Base-by-base conservation (phyloP, 1,284 basidiomycete species). In the Leccinum cinnamomeum region DNA sequence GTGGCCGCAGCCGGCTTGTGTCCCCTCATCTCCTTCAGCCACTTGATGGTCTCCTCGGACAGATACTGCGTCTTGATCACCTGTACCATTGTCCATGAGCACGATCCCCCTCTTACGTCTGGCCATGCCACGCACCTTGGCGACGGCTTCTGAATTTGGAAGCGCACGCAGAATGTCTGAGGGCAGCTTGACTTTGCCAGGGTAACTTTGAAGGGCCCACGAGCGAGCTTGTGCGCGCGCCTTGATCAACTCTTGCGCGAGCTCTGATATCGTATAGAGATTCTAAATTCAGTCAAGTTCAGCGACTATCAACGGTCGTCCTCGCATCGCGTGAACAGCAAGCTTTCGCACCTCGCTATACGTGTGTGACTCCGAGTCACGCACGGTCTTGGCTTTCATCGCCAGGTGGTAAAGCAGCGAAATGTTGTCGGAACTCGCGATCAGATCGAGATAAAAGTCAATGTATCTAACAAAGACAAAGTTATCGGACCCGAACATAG, bases 211-310 rank as follows among this genome's bases (percentile, higher is more conserved):
- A 7, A 98, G 78, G 3, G 82, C 84, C 94, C 96, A 98, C 3
- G 82, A 83, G 56, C 90, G 83, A 3, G 78, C 67, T 37, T 86
- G 82, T 0, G 92, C 89, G 20, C 85, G 83, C 1, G 79, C 78
- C 69, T 89, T 91, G 74, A 98, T 91, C 39, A 97, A 79, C 65
- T 94, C 85, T 76, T 97, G 92, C 0, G 95, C 89, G 5, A 99
- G 80, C 71, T 99, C 97, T 65, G 89, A 89, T 56, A 94, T 80
- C n/a, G 88, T 84, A 72, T 97, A 98, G 33, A 99, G 79, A 70
- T 93, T 92, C 93, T 97, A 70, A 4, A 71, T 92, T 90, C 91
- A 95, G 11, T 46, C 44, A 46, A 8, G 44, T 46, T 11, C 44
- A 41, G 5, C 20, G 33, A 53, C 20, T 20, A 57, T 56, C 33